Evolutionary conservation across 192 early-diverging fungal genomes (phyloP).

Genomic region (Funneliformis geosporum): DNA sequence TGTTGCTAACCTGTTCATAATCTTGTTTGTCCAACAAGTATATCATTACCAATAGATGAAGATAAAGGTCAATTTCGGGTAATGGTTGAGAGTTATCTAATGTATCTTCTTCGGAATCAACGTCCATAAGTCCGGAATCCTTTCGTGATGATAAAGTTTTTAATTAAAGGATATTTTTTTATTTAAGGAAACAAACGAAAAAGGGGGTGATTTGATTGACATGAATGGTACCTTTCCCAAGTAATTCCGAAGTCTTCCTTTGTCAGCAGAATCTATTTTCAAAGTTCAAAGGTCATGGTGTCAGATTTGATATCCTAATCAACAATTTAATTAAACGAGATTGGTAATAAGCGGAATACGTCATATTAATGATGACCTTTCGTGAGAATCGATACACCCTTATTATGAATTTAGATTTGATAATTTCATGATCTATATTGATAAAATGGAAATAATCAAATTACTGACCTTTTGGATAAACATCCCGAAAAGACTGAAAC

Average conservation of each 20-base stretch:
- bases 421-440: neutral
- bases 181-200: neutral
- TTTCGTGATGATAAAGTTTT: constrained; percentile 4
- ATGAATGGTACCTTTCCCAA: constrained; percentile 39
- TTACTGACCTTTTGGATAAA: constrained; percentile 51
- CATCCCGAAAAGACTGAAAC: constrained; percentile 56
- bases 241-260: constrained; percentile 35
- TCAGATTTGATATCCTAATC: constrained; percentile 14
- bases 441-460: neutral
- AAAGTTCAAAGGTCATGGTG: constrained; percentile 27
- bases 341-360: neutral
- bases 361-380: constrained; percentile 8
- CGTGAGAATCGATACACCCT: neutral
- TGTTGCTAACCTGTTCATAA: constrained; percentile 58
- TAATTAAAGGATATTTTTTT: too few species aligned
- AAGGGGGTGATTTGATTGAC: neutral
- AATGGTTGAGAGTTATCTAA: constrained; percentile 35
- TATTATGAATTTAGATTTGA: neutral
- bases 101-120: constrained; percentile 47
- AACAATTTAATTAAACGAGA: neutral
- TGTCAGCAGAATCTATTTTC: constrained; percentile 37
- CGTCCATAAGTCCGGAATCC: constrained; percentile 50
- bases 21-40: constrained; percentile 79
- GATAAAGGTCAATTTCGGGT: constrained; percentile 86
- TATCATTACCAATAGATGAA: constrained; percentile 79